Base-by-base conservation (phyloP, 2,329 filamentous ascomycete genomes). In the Pestalotiopsis fici region DNA sequence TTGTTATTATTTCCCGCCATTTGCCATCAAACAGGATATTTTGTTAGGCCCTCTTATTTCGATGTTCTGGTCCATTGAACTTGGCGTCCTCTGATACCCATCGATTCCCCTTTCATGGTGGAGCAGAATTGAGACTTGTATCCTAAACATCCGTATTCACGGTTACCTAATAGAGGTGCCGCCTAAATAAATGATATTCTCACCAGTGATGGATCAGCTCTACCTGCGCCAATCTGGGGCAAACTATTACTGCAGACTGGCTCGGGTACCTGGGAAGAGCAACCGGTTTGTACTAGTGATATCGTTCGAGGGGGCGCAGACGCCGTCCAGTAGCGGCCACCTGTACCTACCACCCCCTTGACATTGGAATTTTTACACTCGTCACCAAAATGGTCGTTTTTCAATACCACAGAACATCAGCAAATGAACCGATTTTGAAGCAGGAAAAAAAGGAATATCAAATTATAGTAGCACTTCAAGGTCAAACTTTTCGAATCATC, bases 221-320 rank as follows among this genome's bases (percentile, higher is more conserved):
- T 60, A 31, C 57, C 57, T 60, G 28, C 57, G 57, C 57, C 57
- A 60, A 60, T 60, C 57, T 60, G 57, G 57, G 31, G 57, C 57
- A 21, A 31, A 27, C 31, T 60, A 31, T 31, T n/a, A 21, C 57
- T 60, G 27, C 55, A 37, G n/a, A 50, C 43, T 50, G n/a, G 35
- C 31, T 65, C 63, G 56, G 63, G 63, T 59, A 65, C 63, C 63
- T 65, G 63, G 43, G 13, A 59, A 39, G 27, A 47, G 28, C 50
- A 65, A 27, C 27, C 31, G 50, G 63, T 43, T 54, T 23, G n/a
- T 18, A 50, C 43, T 50, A 50, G n/a, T 65, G 59, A 50, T 54
- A 59, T 47, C 43, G 63, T 59, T 64, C 43, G 35, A 65, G 55
- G 43, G 43, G 63, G 63, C 55, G 31, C 63, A 59, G 55, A 23